phyloP scores from a whole-genome alignment of 768 basidiomycete genomes.

The Phanerochaete sordida region DNA sequence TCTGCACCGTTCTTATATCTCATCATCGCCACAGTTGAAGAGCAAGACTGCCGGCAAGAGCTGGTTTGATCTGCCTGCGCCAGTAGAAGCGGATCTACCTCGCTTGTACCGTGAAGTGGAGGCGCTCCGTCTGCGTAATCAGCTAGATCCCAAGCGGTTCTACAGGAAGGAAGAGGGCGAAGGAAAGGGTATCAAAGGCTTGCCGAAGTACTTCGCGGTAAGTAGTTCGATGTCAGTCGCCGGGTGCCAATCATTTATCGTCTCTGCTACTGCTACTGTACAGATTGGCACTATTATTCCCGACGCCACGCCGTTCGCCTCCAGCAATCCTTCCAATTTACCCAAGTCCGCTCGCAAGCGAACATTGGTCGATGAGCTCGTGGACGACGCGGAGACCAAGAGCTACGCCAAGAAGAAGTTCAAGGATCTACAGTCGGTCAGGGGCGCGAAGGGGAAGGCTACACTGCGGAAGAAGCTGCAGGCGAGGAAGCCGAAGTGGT shows the following conservation, averaged over 20 bases:
- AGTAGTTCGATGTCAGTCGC: conserved; percentile 20
- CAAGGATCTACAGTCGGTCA: conserved; percentile 65
- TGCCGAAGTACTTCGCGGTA: conserved; percentile 91
- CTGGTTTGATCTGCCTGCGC: conserved; percentile 90
- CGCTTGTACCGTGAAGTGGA: conserved; percentile 82
- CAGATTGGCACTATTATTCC: conserved; percentile 81
- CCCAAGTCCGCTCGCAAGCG: conserved; percentile 68
- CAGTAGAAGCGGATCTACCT: conserved; percentile 74
- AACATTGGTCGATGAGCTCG: conserved; percentile 83
- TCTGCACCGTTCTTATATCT: neutral
- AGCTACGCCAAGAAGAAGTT: conserved; percentile 93
- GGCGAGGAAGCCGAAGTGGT: conserved; percentile 69
- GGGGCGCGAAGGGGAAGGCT: conserved; percentile 66
- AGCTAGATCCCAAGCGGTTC: conserved; percentile 90
- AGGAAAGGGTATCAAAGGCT: conserved; percentile 76
- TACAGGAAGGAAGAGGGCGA: conserved; percentile 86
- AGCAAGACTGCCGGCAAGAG: conserved; percentile 70
- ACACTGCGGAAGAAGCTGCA: conserved; percentile 67
- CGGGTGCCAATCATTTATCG: neutral
- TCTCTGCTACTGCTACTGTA: neutral
- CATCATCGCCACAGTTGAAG: conserved; percentile 44
- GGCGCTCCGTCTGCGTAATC: conserved; percentile 79
- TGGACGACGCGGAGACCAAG: conserved; percentile 83
- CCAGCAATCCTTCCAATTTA: conserved; percentile 66
- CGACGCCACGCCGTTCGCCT: conserved; percentile 69